Conservation (phyloP, 371 early-diverging fungal genomes). For the Rhizopus delemar region DNA sequence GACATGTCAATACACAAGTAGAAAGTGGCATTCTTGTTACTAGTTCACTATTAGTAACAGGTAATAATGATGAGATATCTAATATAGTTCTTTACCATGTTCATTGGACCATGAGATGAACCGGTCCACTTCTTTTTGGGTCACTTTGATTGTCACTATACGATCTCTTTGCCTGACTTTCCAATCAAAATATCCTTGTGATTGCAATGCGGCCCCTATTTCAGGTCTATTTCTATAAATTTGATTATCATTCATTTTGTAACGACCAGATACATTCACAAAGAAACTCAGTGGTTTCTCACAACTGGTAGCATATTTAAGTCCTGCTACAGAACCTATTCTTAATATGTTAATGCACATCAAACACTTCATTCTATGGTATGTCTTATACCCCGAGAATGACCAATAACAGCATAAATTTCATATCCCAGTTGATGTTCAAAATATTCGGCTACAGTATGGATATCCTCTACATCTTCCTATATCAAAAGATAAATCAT, state of each 20-base stretch:
- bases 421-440: constrained; percentile 53
- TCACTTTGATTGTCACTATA: constrained; percentile 35
- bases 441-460: constrained; percentile 55
- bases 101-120: constrained; percentile 44
- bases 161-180: constrained; percentile 37
- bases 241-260: constrained; percentile 51
- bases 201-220: constrained; percentile 31
- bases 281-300: constrained; percentile 42
- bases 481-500: constrained; percentile 3
- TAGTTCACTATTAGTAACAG: background rate
- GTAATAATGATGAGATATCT: background rate
- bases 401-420: constrained; percentile 59
- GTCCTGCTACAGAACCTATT: constrained; percentile 54
- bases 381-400: constrained; percentile 50
- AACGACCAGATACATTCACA: constrained; percentile 60
- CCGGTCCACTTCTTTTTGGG: constrained; percentile 37
- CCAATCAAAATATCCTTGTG: constrained; percentile 51
- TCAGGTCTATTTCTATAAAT: constrained; percentile 32
- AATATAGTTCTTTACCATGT: constrained; percentile 26
- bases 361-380: background rate
- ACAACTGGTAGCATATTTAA: constrained; percentile 57
- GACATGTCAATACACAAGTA: constrained; percentile 59
- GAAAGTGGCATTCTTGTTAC: constrained; percentile 55
- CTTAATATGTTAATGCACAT: background rate
- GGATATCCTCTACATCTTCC: constrained; percentile 59